These are phyloP conservation scores for Leccinum huronense DNA, from an alignment of 1,284 basidiomycete genomes.

Conservation along the genomic window DNA sequence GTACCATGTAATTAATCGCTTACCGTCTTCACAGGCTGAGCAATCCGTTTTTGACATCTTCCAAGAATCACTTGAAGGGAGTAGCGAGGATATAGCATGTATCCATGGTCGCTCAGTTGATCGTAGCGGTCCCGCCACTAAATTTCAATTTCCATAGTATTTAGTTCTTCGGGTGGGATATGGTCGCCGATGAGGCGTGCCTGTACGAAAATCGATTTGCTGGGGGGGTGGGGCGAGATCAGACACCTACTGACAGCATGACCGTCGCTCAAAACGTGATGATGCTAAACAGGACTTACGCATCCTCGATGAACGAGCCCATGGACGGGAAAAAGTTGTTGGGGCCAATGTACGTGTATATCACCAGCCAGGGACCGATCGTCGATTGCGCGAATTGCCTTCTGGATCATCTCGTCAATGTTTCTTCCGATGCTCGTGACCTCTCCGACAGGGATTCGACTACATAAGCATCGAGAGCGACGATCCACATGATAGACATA, in stretches of 20 bases:
- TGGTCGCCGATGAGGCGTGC: not conserved
- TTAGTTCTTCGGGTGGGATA: conserved; percentile 12
- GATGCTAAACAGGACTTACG: too few species aligned
- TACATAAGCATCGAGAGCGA: too few species aligned
- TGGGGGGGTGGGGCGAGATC: too few species aligned
- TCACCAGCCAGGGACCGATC: conserved; percentile 67
- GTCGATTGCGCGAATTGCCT: conserved; percentile 96
- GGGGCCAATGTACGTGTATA: too few species aligned
- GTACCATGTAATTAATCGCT: too few species aligned
- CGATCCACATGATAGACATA: too few species aligned
- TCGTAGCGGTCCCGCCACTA: conserved; percentile 18
- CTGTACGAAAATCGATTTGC: too few species aligned
- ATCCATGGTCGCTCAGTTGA: conserved; percentile 35
- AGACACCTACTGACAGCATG: too few species aligned
- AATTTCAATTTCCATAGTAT: conserved; percentile 15
- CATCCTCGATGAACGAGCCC: too few species aligned
- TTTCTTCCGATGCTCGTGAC: conserved; percentile 99
- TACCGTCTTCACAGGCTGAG: too few species aligned
- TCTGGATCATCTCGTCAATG: conserved; percentile 98
- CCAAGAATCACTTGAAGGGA: conserved; percentile 37
- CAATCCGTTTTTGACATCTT: conserved; percentile 6
- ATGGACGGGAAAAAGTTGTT: too few species aligned
- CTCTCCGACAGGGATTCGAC: conserved; percentile 69
- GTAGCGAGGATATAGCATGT: conserved; percentile 38
- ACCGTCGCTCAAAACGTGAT: too few species aligned